A percentile compares a stretch with the other conserved stretches of the same genome.
These are phyloP conservation scores for Truncatella angustata DNA, from an alignment of 2,329 filamentous ascomycete genomes.

Conservation along the genomic window DNA sequence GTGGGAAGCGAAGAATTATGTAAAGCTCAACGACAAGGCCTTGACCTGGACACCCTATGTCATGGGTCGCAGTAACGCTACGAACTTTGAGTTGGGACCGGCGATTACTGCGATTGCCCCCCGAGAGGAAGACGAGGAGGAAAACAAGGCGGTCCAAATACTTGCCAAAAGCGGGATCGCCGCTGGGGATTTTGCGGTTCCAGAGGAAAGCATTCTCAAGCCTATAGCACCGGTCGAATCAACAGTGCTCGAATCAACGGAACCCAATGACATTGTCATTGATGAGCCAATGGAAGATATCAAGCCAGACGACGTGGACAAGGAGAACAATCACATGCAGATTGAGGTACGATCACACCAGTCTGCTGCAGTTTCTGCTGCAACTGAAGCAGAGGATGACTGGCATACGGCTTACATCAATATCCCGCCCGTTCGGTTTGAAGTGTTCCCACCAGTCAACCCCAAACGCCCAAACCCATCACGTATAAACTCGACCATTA, in stretches of 20 bases:
- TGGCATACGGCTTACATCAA: constrained; percentile 50
- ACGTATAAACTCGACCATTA: constrained; percentile 39
- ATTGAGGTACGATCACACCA: constrained; percentile 17
- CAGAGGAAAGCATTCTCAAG: constrained; percentile 25
- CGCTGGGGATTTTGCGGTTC: constrained; percentile 29
- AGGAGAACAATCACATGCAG: constrained; percentile 19
- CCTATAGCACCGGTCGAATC: constrained; percentile 21
- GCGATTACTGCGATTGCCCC: constrained; percentile 83
- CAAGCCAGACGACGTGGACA: constrained; percentile 25
- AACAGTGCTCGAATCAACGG: constrained; percentile 38
- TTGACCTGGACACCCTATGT: constrained; percentile 96
- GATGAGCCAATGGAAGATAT: constrained; percentile 15
- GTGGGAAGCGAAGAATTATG: constrained; percentile 86
- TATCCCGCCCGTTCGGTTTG: constrained; percentile 71
- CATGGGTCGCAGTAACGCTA: constrained; percentile 83
- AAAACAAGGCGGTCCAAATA: constrained; percentile 33
- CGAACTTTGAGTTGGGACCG: constrained; percentile 79
- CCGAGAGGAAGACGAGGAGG: constrained; percentile 72
- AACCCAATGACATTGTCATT: constrained; percentile 32
- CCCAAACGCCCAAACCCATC: constrained; percentile 47
- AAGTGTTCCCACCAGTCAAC: constrained; percentile 70
- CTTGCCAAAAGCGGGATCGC: constrained; percentile 28
- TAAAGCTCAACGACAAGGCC: constrained; percentile 75
- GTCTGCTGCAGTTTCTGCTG: constrained; percentile 16
- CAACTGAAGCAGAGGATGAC: constrained; percentile 28